A percentile compares a stretch with the other conserved stretches of the same genome.
Conservation (phyloP, 495 filamentous ascomycete genomes). For the Pyronema domesticum region DNA sequence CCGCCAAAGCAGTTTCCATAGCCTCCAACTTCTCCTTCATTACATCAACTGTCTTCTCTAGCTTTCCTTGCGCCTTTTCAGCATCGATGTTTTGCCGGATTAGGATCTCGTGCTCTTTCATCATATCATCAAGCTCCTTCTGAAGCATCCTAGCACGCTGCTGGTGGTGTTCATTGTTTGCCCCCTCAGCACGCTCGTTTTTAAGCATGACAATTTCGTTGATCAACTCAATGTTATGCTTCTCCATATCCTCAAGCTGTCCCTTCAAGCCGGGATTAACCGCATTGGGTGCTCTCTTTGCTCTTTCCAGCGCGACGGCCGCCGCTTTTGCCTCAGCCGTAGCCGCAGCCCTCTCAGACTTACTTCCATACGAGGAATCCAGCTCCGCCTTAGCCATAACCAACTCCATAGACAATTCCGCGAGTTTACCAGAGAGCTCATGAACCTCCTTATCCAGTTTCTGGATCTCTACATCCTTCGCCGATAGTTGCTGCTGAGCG, state of each 20-base stretch:
- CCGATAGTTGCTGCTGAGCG: slow-evolving; percentile 21
- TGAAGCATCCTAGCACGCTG: slow-evolving; percentile 46
- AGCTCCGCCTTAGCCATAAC: slow-evolving; percentile 87
- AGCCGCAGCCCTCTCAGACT: slow-evolving; percentile 60
- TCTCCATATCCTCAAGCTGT: slow-evolving; percentile 47
- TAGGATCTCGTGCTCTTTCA: slow-evolving; percentile 72
- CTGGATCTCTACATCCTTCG: slow-evolving; percentile 31
- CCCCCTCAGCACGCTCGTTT: slow-evolving; percentile 24
- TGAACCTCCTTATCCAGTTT: slow-evolving; percentile 48
- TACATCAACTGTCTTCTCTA: slow-evolving; percentile 55
- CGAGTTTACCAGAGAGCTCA: slow-evolving; percentile 60
- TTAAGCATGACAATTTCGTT: slow-evolving; percentile 41
- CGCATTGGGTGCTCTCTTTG: slow-evolving; percentile 18
- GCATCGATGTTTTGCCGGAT: slow-evolving; percentile 70
- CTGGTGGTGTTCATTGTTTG: slow-evolving; percentile 33
- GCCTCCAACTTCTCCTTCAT: slow-evolving; percentile 51
- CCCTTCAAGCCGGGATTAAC: slow-evolving; percentile 42
- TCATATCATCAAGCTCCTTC: slow-evolving; percentile 61
- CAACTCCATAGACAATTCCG: slow-evolving; percentile 73
- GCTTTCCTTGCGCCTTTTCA: slow-evolving; percentile 64
- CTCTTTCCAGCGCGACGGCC: slow-evolving; percentile 18
- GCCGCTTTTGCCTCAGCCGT: slow-evolving; percentile 33
- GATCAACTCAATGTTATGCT: slow-evolving; percentile 39
- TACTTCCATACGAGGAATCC: slow-evolving; percentile 74
- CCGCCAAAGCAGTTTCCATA: slow-evolving; percentile 48